These are phyloP conservation scores for Gossypium armourianum DNA, from an alignment of 441 rosid species.

Conservation along the genomic window DNA sequence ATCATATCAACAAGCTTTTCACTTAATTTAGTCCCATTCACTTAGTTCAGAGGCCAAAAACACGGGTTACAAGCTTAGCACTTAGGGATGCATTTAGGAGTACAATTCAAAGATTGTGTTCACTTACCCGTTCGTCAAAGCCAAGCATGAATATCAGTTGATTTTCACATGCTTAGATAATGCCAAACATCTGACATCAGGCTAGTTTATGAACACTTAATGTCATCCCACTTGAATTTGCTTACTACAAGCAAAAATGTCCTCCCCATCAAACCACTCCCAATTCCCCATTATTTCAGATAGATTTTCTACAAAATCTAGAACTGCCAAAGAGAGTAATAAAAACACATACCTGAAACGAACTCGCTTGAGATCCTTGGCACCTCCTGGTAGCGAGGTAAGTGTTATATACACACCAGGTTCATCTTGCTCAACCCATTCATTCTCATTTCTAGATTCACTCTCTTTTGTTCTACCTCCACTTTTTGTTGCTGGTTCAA, in stretches of 20 bases:
- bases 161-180: neutral
- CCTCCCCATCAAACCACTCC: neutral
- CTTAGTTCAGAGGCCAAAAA: neutral
- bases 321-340: neutral
- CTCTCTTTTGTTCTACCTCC: constrained; percentile 46
- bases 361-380: constrained; percentile 82
- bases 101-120: neutral
- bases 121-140: neutral
- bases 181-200: neutral
- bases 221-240: neutral
- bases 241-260: neutral
- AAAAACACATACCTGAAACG: constrained; percentile 60
- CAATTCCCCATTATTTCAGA: neutral
- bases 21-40: neutral
- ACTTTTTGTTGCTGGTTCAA: constrained; percentile 45
- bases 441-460: constrained; percentile 49
- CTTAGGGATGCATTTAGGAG: neutral
- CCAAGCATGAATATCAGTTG: neutral
- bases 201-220: neutral
- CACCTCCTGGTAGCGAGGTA: constrained; percentile 66
- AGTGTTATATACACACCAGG: constrained; percentile 87
- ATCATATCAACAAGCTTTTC: neutral
- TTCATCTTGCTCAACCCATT: constrained; percentile 96
- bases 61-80: neutral
- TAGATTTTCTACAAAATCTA: neutral